Base-by-base conservation (phyloP, 352 stramenopile genomes). In the Pythium chondricola region DNA sequence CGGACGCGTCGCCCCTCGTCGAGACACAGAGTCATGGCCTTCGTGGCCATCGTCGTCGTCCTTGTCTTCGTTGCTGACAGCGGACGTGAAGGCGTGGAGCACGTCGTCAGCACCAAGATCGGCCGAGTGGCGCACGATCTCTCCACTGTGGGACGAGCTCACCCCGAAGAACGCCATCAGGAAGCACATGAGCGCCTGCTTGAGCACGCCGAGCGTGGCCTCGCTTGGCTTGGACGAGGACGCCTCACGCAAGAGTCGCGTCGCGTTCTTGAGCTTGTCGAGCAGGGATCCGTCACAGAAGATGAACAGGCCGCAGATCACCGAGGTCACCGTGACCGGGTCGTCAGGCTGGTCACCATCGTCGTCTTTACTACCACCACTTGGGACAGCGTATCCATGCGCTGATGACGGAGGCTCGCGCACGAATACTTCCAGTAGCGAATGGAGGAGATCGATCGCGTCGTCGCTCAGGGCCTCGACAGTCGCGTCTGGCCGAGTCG, bases 141-240 rank as follows among this genome's bases (percentile, higher is more conserved):
- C 81, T 2, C 73, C 70, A 27, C 74, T 86, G 10, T 88, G 46
- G 7, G 78, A 90, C 48, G 71, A 87, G 31, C 76, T 90, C 61
- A 93, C 86, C 24, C 74, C 81, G 56, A 90, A 93, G 41, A 93
- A 88, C 10, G 74, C 69, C 66, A 93, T 90, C 18, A 93, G 59
- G 50, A 88, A 88, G 45, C 71, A 81, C 61, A 70, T 87, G 20
- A 93, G 65, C 43, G 56, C 73, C 7, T 65, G 69, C 59, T 74
- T 80, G 39, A 91, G 69, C 2, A 63, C 86, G 44, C 82, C 71
- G 14, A 88, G 48, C 22, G 64, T 63, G 5, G 81, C 69, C n/a
- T 63, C 61, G 5, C 65, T 58, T 4, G 49, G 22, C 16, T 86
- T 57, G 6, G 69, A 50, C 13, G 60, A 53, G 7, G 71, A 51